Base-by-base conservation (phyloP, 179 eudicot genomes). In the Amaranthus tricolor region DNA sequence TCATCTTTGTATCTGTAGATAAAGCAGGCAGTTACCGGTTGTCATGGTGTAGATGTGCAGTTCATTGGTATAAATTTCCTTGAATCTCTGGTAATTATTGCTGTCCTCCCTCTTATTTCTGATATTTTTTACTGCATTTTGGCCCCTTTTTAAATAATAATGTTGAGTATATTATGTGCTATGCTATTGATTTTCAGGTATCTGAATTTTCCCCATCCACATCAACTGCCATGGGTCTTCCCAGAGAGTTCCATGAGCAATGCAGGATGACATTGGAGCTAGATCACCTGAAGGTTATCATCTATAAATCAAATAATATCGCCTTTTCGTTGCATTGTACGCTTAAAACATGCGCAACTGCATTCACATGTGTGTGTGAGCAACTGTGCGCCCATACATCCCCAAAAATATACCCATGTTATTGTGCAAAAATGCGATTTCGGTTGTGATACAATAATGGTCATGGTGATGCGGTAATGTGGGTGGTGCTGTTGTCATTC, bases 221-320 rank as follows among this genome's bases (percentile, higher is more conserved):
- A 65, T 91, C 97, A 60, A 86, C 89, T 78, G 97, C 97, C 62
- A 84, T 96, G 91, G 93, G 96, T 75, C 98, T 96, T 88, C 98
- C 99, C n/a, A 85, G 94, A 81, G 99, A 96, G 86, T 96, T 91
- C 79, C 99, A 96, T 74, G 97, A 96, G 77, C 93, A 89, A 78
- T 96, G 99, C 82, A 78, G 86, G 78, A 78, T 73, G 70, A 91
- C 96, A 50, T 70, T 96, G 65, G 98, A 96, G 94, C 86, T 71
- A 60, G 92, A 91, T 67, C 83, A 89, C 82, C 73, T 96, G 76
- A 89, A 96, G 99, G 99, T 96, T 79, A 73, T 63, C 71, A 24
- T 63, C 56, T 74, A 50, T 64, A 62, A 52, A 51, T 56, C 53
- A 52, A 65, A 49, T 40, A 9, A 63, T 11, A 24, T 47, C 62